These are phyloP conservation scores for Vicia sativa DNA, from an alignment of 306 rosid species.

Conservation along the genomic window DNA sequence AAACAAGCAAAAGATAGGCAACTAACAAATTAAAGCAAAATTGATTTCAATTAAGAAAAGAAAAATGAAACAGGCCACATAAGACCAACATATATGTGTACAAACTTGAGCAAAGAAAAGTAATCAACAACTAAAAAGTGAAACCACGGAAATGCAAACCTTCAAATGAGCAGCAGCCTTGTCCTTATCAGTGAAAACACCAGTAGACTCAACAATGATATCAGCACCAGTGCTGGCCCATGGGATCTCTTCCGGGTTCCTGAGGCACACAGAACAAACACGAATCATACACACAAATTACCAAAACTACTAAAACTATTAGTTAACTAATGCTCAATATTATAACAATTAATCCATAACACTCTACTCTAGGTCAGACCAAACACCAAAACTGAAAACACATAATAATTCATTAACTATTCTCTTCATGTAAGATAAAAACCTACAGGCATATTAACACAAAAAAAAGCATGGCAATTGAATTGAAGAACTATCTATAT, in stretches of 20 bases:
- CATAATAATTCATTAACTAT: too few species aligned
- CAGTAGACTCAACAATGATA: constrained; percentile 62
- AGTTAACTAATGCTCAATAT: not conserved
- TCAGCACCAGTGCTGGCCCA: constrained; percentile 68
- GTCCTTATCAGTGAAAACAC: constrained; percentile 60
- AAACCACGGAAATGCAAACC: constrained; percentile 37
- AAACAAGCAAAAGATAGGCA: not conserved
- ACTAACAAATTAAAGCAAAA: not conserved
- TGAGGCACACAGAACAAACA: constrained; percentile 1
- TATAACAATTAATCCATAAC: not conserved
- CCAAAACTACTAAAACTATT: too few species aligned
- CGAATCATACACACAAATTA: not conserved
- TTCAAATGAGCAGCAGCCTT: constrained; percentile 72
- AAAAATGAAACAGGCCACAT: not conserved
- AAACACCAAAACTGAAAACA: not conserved
- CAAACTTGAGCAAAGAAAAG: not conserved
- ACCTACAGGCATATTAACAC: not conserved
- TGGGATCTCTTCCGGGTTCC: constrained; percentile 75
- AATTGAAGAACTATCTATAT: not conserved
- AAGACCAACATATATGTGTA: not conserved
- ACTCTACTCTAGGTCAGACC: not conserved
- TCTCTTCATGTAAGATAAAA: not conserved
- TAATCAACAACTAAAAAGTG: not conserved
- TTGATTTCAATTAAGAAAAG: not conserved
- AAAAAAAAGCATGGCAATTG: not conserved